Base-by-base conservation (phyloP, 345 rosid genomes). In the Eutrema heterophyllum region DNA sequence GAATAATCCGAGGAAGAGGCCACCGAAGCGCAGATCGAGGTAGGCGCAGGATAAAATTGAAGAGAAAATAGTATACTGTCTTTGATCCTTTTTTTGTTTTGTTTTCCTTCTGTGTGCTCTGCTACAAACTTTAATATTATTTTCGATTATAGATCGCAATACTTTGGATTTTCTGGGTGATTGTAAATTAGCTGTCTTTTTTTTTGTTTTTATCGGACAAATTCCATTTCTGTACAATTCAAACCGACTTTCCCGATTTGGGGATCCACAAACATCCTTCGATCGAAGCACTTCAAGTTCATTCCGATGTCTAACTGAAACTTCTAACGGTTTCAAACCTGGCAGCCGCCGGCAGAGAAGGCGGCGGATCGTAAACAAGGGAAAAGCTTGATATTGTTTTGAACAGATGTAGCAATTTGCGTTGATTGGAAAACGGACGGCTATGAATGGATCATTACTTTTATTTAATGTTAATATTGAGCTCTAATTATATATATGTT, bases 21-120 rank as follows among this genome's bases (percentile, higher is more conserved):
- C 78, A 14, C 87, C 84, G 55, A 87, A 82, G 81, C 86, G 80
- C 46, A 88, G 98, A 86, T 84, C 91, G 21, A 78, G 79, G 59
- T 83, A 81, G 84, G 24, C 50, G 1, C 29, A 54, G 54, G 21
- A 11, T 4, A 5, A 1, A 48, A 44, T 8, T 69, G 4, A 40
- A 41, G 60, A 71, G 56, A 45, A 29, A 11, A 38, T 67, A 65
- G 67, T 71, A 57, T 40, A 69, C 75, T 55, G 29, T 50, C 57
- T 76, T 35, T 55, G 21, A 75, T 49, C 59, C 51, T 29, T 9
- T 8, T 1, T 65, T 26, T 35, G 9, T 15, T 1, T 56, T 29
- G 54, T 27, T 26, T 2, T 69, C 14, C 45, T 14, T 62, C 52
- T 45, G 52, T 77, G 54, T 30, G 46, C 62, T 51, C 72, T 64